Percentiles rank a stretch among this genome's conserved stretches.
Evolutionary conservation across 176 grass and related monocot species (phyloP).

Genomic region (Aegilops sharonensis): DNA sequence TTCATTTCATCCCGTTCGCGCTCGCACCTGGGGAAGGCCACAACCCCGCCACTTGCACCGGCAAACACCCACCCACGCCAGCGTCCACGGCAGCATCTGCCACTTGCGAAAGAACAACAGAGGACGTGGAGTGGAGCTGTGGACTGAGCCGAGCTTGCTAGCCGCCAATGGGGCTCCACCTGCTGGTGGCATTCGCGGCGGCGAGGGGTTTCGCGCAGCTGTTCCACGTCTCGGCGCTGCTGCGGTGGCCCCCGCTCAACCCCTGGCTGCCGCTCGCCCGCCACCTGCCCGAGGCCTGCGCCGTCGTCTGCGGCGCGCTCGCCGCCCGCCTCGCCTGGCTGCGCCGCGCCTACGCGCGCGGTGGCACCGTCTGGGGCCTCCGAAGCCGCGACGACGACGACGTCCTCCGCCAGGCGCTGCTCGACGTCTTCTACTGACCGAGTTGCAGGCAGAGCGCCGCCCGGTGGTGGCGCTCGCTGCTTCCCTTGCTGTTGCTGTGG

Average conservation of each 20-base stretch:
- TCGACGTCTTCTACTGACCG: neutral
- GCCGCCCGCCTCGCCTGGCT: neutral
- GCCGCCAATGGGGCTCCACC: too few species aligned
- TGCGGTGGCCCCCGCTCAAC: conserved; percentile 21
- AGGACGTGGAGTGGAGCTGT: too few species aligned
- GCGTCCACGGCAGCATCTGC: too few species aligned
- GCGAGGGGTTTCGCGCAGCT: conserved; percentile 28
- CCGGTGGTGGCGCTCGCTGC: too few species aligned
- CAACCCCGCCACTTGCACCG: neutral
- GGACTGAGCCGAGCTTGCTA: too few species aligned
- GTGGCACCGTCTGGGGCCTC: neutral
- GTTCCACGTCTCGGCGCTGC: conserved; percentile 36
- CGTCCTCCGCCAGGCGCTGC: conserved; percentile 27
- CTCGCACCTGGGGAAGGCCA: conserved; percentile 41
- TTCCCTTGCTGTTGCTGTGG: too few species aligned
- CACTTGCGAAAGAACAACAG: too few species aligned
- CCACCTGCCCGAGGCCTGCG: conserved; percentile 35
- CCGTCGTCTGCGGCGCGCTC: neutral
- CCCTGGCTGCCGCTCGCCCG: conserved; percentile 21
- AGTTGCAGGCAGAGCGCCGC: too few species aligned
- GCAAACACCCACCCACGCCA: neutral
- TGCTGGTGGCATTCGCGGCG: conserved; percentile 17
- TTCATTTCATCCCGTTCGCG: neutral
- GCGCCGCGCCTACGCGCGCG: neutral
- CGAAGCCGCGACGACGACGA: neutral